phyloP scores from a whole-genome alignment of 1,284 basidiomycete genomes.

The Pseudozyma flocculosa region DNA sequence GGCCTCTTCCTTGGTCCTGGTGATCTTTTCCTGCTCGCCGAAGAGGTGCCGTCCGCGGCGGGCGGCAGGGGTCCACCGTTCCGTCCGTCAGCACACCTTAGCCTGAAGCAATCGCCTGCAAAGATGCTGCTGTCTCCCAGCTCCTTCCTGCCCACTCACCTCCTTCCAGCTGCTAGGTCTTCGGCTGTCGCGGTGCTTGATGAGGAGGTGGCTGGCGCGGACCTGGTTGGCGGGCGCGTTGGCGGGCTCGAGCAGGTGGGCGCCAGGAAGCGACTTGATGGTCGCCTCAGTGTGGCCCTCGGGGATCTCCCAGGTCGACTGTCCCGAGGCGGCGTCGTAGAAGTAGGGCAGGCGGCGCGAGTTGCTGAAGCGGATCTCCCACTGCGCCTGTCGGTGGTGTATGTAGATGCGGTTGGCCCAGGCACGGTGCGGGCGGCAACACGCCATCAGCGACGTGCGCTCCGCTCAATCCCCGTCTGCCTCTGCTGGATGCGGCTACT shows the following conservation, averaged over 20 bases:
- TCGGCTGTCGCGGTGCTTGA: constrained; percentile 86
- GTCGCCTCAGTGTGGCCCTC: constrained; percentile 63
- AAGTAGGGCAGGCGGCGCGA: constrained; percentile 83
- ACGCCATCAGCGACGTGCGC: too few species aligned
- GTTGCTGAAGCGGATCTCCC: constrained; percentile 66
- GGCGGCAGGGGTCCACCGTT: too few species aligned
- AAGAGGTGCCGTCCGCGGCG: too few species aligned
- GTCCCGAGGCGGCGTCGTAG: constrained; percentile 71
- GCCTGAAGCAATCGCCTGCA: too few species aligned
- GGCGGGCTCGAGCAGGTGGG: constrained; percentile 38
- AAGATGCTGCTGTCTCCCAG: too few species aligned
- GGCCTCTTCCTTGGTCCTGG: constrained; percentile 86
- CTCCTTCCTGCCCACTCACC: too few species aligned
- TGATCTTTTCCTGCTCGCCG: constrained; percentile 72
- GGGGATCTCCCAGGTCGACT: constrained; percentile 84
- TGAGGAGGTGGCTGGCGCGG: constrained; percentile 88
- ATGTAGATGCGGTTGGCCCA: too few species aligned
- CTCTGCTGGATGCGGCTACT: too few species aligned
- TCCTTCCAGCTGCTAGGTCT: constrained; percentile 67
- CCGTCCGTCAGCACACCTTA: too few species aligned
- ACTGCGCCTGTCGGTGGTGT: constrained; percentile 11
- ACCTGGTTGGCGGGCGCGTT: constrained; percentile 61
- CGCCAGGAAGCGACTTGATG: constrained; percentile 48
- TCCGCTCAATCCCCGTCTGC: too few species aligned
- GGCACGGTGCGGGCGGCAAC: too few species aligned